Evolutionary conservation across 441 rosid genomes (phyloP), one percentile per base, ranked within the genome.

Genomic region (Aleurites moluccanus): DNA sequence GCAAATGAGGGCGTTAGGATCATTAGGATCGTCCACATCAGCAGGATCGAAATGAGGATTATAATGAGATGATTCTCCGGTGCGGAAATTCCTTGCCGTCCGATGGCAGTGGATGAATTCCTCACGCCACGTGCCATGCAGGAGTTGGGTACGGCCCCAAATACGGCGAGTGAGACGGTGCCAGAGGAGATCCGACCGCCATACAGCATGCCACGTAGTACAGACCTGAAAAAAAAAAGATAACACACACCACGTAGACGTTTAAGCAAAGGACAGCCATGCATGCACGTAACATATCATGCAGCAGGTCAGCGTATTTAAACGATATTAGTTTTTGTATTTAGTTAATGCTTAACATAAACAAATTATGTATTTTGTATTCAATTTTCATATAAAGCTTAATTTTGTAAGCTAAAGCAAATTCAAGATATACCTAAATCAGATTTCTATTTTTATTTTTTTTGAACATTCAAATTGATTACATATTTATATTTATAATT

Each of bases 181-280:
- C 99, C 99, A 95, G 23, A 95, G 87, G 4, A 80, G 89, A 59
- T 92, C 90, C 13, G 93, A 95, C 3, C 86, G 92, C 6, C 94
- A 92, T 4, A 91, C 85, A 0, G 94, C 89, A 4, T 82, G 96
- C 99, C 99, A 95, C 81, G 94, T 95, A 73, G 97, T 83, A 69
- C 95, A 92, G 0, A 92, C 98, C 98, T 93, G 81, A 80, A 73
- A 47, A 67, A 42, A 40, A 28, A 53, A 10, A 3, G 3, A 16
- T 55, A 18, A 25, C 45, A 59, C 55, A 72, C n/a, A n/a, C n/a
- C n/a, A n/a, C 79, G 67, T 57, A n/a, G 47, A n/a, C 23, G 10
- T 6, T 42, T 13, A 7, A 30, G n/a, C 25, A 18, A 52, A 44
- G 6, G 49, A 27, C 2, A 10, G n/a, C 50, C 77, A 78, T 74